Conservation (phyloP, 2,329 filamentous ascomycete genomes). For the Pyricularia sp. region DNA sequence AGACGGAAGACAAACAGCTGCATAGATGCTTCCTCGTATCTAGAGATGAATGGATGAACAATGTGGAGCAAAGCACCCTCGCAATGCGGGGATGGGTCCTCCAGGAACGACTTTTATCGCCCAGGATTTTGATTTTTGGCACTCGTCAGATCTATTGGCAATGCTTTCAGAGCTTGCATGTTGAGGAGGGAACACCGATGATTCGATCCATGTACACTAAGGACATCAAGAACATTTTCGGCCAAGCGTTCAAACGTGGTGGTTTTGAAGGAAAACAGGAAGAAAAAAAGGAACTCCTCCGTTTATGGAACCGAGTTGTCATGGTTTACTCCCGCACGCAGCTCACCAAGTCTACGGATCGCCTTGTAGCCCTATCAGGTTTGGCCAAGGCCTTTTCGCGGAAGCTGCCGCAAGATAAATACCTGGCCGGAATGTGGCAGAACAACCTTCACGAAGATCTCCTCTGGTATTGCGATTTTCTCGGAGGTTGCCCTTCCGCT, state of each 20-base stretch:
- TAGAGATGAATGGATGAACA: background rate
- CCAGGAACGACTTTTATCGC: background rate
- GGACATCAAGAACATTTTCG: background rate
- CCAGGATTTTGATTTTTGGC: background rate
- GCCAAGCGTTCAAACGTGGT: background rate
- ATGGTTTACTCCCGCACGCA: background rate
- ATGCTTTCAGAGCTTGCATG: background rate
- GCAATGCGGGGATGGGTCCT: background rate
- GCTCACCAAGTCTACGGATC: background rate
- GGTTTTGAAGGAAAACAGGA: background rate
- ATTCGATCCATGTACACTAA: background rate
- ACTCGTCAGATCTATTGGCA: background rate
- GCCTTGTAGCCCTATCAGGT: background rate
- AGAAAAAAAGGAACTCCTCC: background rate
- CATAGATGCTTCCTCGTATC: background rate
- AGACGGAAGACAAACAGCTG: background rate
- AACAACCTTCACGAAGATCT: background rate
- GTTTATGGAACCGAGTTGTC: background rate
- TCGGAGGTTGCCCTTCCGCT: background rate
- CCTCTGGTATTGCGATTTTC: background rate
- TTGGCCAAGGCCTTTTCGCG: background rate
- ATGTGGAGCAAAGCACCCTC: background rate
- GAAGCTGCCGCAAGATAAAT: background rate
- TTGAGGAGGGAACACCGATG: background rate
- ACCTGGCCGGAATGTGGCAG: background rate